Evolutionary conservation across 2,329 filamentous ascomycete species (phyloP).

Genomic region (Colletotrichum tamarilloi): DNA sequence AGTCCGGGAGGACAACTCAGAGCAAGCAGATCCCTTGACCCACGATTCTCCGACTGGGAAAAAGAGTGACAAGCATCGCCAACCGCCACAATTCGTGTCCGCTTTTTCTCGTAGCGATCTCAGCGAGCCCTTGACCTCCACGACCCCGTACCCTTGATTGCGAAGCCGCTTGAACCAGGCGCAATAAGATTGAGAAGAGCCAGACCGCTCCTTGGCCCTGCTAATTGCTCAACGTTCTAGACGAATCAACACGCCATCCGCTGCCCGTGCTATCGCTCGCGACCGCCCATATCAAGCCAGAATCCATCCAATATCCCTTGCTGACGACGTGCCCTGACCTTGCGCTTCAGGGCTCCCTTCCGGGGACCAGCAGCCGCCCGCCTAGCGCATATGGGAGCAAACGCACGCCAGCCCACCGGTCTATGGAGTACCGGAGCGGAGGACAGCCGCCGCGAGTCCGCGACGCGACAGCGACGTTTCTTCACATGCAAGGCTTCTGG

Average conservation of each 20-base stretch:
- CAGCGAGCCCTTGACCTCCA: not conserved
- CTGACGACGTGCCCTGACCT: not conserved
- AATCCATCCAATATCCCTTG: not conserved
- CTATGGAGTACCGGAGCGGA: not conserved
- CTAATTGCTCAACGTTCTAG: not conserved
- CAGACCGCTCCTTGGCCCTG: conserved; percentile 5
- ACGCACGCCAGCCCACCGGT: not conserved
- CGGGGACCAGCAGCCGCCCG: conserved; percentile 8
- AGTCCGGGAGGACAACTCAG: conserved; percentile 1
- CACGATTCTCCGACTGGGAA: not conserved
- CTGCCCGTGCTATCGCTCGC: not conserved
- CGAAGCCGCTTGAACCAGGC: not conserved
- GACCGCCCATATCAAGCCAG: not conserved
- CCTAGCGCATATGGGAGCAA: not conserved
- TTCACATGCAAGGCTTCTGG: conserved; percentile 22
- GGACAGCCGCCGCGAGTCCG: not conserved
- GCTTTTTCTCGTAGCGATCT: not conserved
- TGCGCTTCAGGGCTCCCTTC: not conserved
- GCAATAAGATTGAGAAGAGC: conserved; percentile 10
- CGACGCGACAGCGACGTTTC: conserved; percentile 13
- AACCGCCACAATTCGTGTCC: conserved; percentile 11
- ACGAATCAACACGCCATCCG: conserved; percentile 5
- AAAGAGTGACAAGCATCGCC: conserved; percentile 5
- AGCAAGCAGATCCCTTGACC: conserved; percentile 1
- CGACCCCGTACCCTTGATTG: not conserved